Evolutionary conservation across 2,329 filamentous ascomycete genomes (phyloP).

Genomic region (Balansia obtecta): DNA sequence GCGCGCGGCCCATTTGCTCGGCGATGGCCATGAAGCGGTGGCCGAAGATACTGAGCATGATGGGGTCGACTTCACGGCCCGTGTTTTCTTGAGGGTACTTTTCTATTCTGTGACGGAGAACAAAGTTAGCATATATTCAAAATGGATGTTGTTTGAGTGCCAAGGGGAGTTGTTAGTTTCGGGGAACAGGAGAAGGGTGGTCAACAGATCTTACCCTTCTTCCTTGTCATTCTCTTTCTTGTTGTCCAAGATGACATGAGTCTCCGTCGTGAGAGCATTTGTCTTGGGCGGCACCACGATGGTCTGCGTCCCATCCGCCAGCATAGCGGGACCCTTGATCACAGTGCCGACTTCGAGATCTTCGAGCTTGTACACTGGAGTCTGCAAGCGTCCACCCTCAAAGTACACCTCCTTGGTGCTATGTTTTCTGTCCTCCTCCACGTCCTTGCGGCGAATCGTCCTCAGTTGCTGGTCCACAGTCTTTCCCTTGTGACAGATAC

Average conservation of each 20-base stretch:
- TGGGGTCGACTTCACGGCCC: constrained; percentile 48
- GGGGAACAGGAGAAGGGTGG: too few relatives aligned
- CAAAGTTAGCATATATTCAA: neutral
- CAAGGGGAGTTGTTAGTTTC: too few relatives aligned
- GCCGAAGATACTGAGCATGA: constrained; percentile 68
- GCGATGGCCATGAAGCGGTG: constrained; percentile 80
- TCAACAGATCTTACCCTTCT: constrained; percentile 11
- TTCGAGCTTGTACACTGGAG: constrained; percentile 72
- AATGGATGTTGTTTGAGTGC: too few relatives aligned
- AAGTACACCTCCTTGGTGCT: constrained; percentile 67
- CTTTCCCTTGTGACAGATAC: constrained; percentile 65
- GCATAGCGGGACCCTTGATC: constrained; percentile 68
- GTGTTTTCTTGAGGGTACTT: constrained; percentile 11
- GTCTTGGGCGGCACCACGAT: constrained; percentile 77
- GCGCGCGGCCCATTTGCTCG: constrained; percentile 68
- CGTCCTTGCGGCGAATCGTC: constrained; percentile 47
- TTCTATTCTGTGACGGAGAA: neutral
- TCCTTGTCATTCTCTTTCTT: constrained; percentile 37
- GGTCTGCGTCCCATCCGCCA: constrained; percentile 81
- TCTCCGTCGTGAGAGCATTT: constrained; percentile 65
- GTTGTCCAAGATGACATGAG: constrained; percentile 81
- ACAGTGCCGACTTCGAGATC: constrained; percentile 60
- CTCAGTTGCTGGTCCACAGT: constrained; percentile 77
- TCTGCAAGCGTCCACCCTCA: constrained; percentile 64
- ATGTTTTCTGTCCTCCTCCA: constrained; percentile 48